Percentiles rank a stretch among this genome's conserved stretches.
These are phyloP conservation scores for Phylloporus arenicola DNA, from an alignment of 768 basidiomycete species.

Conservation along the genomic window DNA sequence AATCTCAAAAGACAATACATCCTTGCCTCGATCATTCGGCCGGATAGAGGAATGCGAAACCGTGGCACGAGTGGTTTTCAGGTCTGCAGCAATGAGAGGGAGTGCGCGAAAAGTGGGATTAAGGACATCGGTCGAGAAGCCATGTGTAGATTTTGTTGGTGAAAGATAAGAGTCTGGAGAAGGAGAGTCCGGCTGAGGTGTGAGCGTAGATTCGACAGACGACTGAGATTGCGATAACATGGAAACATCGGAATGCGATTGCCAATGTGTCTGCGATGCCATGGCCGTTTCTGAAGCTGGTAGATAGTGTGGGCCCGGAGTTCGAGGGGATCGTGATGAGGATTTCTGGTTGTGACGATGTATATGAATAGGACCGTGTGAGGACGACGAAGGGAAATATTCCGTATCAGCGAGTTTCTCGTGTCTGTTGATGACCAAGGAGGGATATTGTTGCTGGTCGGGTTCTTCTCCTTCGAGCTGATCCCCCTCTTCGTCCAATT, in stretches of 20 bases:
- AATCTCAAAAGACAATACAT: constrained; percentile 86
- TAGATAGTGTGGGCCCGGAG: constrained; percentile 16
- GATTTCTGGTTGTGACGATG: constrained; percentile 6
- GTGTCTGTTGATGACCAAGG: constrained; percentile 7
- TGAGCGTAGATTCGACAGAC: constrained; percentile 16
- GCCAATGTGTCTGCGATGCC: constrained; percentile 22
- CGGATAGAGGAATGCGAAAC: constrained; percentile 82
- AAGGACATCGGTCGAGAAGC: constrained; percentile 21
- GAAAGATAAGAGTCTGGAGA: constrained; percentile 28
- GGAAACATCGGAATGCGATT: constrained; percentile 18
- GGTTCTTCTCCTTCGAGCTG: constrained; percentile 14
- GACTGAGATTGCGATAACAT: constrained; percentile 20
- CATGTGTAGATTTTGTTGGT: constrained; percentile 15
- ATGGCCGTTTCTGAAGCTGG: constrained; percentile 10
- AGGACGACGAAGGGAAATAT: constrained; percentile 49
- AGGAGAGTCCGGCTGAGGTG: constrained; percentile 26
- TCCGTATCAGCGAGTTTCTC: constrained; percentile 40
- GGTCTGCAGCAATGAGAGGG: constrained; percentile 63
- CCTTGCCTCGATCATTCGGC: constrained; percentile 86
- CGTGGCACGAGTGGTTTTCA: constrained; percentile 61
- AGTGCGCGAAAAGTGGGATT: constrained; percentile 61
- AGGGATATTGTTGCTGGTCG: constrained; percentile 8
- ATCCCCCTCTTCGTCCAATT: constrained; percentile 44
- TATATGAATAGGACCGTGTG: constrained; percentile 17
- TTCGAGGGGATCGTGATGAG: constrained; percentile 9